Evolutionary conservation across 768 basidiomycete genomes (phyloP).

Genomic region (Russula foetens): DNA sequence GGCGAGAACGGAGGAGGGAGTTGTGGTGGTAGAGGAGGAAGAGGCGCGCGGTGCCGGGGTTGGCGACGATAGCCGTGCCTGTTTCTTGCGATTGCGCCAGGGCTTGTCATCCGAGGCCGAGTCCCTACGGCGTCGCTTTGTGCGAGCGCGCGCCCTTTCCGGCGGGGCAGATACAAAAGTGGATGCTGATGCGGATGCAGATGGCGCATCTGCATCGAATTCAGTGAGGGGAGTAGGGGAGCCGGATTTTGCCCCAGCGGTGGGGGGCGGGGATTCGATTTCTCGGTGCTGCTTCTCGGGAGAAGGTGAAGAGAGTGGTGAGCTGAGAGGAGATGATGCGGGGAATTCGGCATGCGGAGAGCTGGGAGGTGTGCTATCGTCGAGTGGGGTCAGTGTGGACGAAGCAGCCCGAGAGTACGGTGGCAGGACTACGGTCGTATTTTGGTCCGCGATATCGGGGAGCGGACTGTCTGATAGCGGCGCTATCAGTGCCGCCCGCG

Average conservation of each 20-base stretch:
- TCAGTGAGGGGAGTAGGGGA: not conserved
- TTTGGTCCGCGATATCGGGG: not conserved
- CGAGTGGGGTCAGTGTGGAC: not conserved
- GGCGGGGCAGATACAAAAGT: not conserved
- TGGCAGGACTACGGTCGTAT: too few relatives aligned
- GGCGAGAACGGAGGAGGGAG: too few relatives aligned
- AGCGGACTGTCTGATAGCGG: not conserved
- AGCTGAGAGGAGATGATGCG: conserved; percentile 14
- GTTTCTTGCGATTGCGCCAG: conserved; percentile 7
- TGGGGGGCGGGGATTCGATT: not conserved
- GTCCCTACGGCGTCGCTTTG: conserved; percentile 10
- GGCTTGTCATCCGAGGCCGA: not conserved
- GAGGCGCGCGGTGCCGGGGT: too few relatives aligned
- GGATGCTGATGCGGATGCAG: not conserved
- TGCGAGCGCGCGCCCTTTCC: not conserved
- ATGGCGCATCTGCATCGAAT: not conserved
- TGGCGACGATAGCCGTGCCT: too few relatives aligned
- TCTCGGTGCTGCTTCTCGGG: not conserved
- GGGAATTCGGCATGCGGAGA: not conserved
- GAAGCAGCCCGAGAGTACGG: conserved; percentile 5
- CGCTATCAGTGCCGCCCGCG: not conserved
- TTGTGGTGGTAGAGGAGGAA: not conserved
- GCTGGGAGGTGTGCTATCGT: not conserved
- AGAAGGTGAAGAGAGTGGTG: conserved; percentile 11
- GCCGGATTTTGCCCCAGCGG: not conserved